phyloP scores from a whole-genome alignment of 2,329 filamentous ascomycete genomes.

The Neonectria punicea region DNA sequence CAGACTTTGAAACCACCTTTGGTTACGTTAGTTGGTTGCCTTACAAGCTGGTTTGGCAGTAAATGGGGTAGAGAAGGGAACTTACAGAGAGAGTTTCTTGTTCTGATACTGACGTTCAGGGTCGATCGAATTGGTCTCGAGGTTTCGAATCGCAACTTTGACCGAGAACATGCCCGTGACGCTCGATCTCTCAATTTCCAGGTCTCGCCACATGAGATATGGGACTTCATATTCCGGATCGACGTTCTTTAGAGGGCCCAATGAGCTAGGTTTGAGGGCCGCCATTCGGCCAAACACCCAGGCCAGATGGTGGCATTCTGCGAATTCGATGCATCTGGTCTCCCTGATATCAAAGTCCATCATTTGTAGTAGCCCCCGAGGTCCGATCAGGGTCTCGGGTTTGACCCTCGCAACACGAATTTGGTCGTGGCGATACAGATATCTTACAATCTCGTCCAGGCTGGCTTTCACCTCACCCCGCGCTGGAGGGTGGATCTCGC shows the following conservation, averaged over 20 bases:
- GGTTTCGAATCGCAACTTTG: not conserved
- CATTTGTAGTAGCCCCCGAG: not conserved
- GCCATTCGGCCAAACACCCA: not conserved
- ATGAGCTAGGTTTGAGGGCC: constrained; percentile 1
- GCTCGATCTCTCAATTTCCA: not conserved
- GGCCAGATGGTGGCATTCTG: constrained; percentile 13
- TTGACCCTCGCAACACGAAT: not conserved
- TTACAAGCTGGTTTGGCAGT: too few relatives aligned
- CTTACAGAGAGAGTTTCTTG: not conserved
- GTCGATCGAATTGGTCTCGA: not conserved
- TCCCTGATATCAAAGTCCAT: constrained; percentile 4
- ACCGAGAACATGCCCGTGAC: not conserved
- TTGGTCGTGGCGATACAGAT: not conserved
- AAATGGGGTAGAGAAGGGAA: not conserved
- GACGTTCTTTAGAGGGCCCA: not conserved
- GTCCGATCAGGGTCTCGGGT: not conserved
- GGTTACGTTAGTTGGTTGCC: not conserved
- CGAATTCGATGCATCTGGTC: constrained; percentile 7
- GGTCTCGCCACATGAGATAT: constrained; percentile 1
- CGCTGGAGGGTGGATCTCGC: not conserved
- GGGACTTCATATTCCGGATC: not conserved
- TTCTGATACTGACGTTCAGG: not conserved
- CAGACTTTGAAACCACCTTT: not conserved
- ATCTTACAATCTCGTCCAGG: not conserved
- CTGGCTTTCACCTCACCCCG: not conserved